A percentile compares a stretch with the other conserved stretches of the same genome.
Conservation (phyloP, 1,284 basidiomycete genomes). For the Schizopora paradoxa region DNA sequence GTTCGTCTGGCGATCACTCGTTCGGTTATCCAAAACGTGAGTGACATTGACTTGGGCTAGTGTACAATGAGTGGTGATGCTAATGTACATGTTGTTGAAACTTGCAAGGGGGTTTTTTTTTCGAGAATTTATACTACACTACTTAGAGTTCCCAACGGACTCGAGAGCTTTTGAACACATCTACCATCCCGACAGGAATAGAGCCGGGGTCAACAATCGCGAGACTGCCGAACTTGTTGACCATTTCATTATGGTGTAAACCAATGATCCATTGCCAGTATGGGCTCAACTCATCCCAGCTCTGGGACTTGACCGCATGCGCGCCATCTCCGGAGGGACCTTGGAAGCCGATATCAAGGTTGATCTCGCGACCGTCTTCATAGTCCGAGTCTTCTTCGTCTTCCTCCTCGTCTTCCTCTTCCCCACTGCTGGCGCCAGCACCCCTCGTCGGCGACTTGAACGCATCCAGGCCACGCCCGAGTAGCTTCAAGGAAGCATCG, state of each 20-base stretch:
- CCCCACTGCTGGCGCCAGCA: neutral
- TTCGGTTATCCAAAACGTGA: too few species aligned
- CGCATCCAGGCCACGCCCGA: neutral
- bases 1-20: too few species aligned
- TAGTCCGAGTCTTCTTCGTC: too few species aligned
- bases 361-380: too few species aligned
- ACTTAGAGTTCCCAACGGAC: constrained; percentile 37
- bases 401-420: neutral
- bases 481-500: constrained; percentile 21
- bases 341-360: too few species aligned
- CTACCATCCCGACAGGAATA: constrained; percentile 39
- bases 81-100: too few species aligned
- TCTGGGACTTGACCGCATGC: neutral
- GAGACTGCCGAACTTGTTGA: constrained; percentile 35
- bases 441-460: neutral
- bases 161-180: constrained; percentile 34
- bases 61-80: too few species aligned
- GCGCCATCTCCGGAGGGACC: neutral
- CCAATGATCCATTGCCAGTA: constrained; percentile 31
- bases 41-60: too few species aligned
- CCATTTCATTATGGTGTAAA: constrained; percentile 36
- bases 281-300: neutral
- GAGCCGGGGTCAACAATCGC: constrained; percentile 35
- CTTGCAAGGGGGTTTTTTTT: too few species aligned
- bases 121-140: too few species aligned